These are phyloP conservation scores for Firmiana major DNA, from an alignment of 345 rosid species.

Conservation along the genomic window DNA sequence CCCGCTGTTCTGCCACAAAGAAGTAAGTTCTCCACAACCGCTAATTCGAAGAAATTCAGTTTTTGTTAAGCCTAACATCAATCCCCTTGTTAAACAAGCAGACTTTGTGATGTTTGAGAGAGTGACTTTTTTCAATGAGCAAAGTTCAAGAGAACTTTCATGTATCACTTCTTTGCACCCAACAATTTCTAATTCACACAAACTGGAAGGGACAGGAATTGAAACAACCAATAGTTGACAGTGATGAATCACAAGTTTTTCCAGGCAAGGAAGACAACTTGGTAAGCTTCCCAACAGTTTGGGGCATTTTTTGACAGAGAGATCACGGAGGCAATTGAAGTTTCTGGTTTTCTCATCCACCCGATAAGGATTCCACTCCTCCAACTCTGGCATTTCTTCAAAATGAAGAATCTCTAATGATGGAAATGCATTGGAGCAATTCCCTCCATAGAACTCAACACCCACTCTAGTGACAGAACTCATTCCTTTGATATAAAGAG, in stretches of 20 bases:
- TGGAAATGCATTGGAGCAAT: conserved; percentile 4
- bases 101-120: not conserved
- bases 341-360: not conserved
- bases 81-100: conserved; percentile 1
- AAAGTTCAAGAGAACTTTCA: not conserved
- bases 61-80: not conserved
- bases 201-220: not conserved
- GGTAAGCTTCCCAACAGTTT: not conserved
- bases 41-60: not conserved
- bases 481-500: conserved; percentile 14
- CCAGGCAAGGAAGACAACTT: not conserved
- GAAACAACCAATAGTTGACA: conserved; percentile 1
- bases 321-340: not conserved
- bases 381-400: conserved; percentile 16
- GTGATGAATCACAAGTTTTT: not conserved
- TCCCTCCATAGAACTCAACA: conserved; percentile 15
- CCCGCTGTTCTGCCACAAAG: not conserved
- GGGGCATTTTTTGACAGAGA: not conserved
- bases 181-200: conserved; percentile 2
- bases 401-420: conserved; percentile 15
- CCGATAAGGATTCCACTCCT: conserved; percentile 6
- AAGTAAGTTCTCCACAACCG: not conserved
- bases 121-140: not conserved
- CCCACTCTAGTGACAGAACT: conserved; percentile 9
- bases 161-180: conserved; percentile 5